These are phyloP conservation scores for Vaucheria bursata DNA, from an alignment of 352 stramenopile genomes.

Conservation along the genomic window DNA sequence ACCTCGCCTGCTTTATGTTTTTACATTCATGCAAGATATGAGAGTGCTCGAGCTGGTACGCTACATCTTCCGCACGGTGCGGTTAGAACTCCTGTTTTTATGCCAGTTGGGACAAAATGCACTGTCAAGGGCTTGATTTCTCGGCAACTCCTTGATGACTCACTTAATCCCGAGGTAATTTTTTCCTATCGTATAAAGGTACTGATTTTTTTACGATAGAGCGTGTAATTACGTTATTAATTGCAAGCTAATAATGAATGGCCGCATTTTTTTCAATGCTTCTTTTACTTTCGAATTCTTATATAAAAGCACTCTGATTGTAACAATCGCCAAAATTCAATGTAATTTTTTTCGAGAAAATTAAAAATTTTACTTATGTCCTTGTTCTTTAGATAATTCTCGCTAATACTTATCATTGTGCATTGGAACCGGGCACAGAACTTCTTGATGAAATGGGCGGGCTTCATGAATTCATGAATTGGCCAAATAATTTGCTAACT, in stretches of 20 bases:
- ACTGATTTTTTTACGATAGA: background rate
- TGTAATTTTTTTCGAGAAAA: too few species aligned
- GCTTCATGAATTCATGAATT: conserved; percentile 92
- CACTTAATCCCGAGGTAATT: background rate
- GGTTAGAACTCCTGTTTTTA: conserved; percentile 85
- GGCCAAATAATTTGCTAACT: conserved; percentile 82
- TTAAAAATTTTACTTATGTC: too few species aligned
- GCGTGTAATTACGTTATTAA: background rate
- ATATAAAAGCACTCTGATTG: background rate
- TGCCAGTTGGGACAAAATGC: conserved; percentile 92
- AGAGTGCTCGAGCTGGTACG: conserved; percentile 59
- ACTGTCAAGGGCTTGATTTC: conserved; percentile 85
- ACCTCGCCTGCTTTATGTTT: conserved; percentile 39
- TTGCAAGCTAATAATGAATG: background rate
- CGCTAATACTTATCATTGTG: conserved; percentile 95
- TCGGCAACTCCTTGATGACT: conserved; percentile 58
- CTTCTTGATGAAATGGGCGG: conserved; percentile 68
- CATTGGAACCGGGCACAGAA: conserved; percentile 80
- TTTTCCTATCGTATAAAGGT: background rate
- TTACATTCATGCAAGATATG: conserved; percentile 18
- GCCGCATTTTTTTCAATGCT: background rate
- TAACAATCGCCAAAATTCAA: background rate
- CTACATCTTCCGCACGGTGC: conserved; percentile 69
- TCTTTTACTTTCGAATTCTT: background rate
- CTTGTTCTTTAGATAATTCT: conserved; percentile 94